Base-by-base conservation (phyloP, 495 filamentous ascomycete genomes). In the Aspergillus taichungensis region DNA sequence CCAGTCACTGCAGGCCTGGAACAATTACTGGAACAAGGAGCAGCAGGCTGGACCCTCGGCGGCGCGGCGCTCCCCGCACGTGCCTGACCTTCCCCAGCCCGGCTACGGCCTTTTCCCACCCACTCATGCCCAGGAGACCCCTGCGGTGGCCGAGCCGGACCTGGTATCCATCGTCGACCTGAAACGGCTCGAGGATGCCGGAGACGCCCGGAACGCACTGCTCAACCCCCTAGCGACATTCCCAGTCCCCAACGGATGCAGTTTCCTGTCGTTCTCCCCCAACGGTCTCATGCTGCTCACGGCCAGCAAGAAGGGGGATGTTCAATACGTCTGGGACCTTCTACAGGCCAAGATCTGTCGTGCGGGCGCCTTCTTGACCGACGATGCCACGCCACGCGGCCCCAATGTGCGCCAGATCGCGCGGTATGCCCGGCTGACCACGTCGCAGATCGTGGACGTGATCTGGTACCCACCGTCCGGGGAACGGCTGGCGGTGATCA, bases 281-380 rank as follows among this genome's bases (percentile, higher is more conserved):
- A 84, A 78, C 37, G 91, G 91, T 2, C 64, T 95, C 3, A 78
- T 80, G 58, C 69, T 98, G 8, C 78, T 98, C 49, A 97, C 87
- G 1, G 90, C 86, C 12, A 96, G 85, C 60, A 84, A 77, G 53
- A 96, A 95, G 52, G 92, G 92, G 8, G 92, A 98, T 56, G 78
- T 92, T 5, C 82, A 94, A 61, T 86, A 84, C 47, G 80, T 96
- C 2, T 98, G 92, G 92, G 87, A 95, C 65, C 66, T 96, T 41
- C 84, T 91, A 80, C 84, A 85, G 51, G 49, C 57, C 6, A 72
- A 61, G 34, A 53, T 68, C 49, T 71, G 67, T 30, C 61, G 70
- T 34, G 59, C 68, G 11, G 64, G 59, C 42, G 54, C 55, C 30
- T 69, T 73, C 39, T 55, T 72, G 37, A 51, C 61, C 10, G 68